Percentiles rank a stretch among this genome's conserved stretches.
Conservation (phyloP, 2,329 filamentous ascomycete genomes). For the Zymoseptoria tritici region DNA sequence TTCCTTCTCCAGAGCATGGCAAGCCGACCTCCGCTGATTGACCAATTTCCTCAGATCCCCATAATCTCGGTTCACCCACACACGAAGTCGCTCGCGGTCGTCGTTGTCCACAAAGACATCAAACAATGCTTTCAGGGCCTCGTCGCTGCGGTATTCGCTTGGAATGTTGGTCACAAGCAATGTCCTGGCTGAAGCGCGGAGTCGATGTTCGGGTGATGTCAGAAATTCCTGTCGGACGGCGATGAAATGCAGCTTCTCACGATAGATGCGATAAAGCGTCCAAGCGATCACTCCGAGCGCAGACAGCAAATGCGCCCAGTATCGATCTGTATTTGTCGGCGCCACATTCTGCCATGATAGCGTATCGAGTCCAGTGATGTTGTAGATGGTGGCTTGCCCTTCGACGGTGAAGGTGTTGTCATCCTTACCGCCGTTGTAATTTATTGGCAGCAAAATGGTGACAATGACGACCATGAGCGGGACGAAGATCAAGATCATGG, state of each 20-base stretch:
- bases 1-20: constrained; percentile 7
- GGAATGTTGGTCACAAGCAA: constrained; percentile 31
- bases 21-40: constrained; percentile 1
- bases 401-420: neutral
- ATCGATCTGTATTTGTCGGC: constrained; percentile 22
- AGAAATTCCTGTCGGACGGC: constrained; percentile 26
- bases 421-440: constrained; percentile 21
- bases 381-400: constrained; percentile 17
- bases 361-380: constrained; percentile 26
- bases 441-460: constrained; percentile 26
- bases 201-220: constrained; percentile 21
- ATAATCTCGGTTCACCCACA: constrained; percentile 29
- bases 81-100: constrained; percentile 8
- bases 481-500: constrained; percentile 21
- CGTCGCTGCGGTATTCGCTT: constrained; percentile 20
- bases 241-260: constrained; percentile 27
- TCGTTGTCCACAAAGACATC: constrained; percentile 25
- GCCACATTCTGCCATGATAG: constrained; percentile 28
- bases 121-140: constrained; percentile 24
- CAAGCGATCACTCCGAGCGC: constrained; percentile 24
- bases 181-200: constrained; percentile 26
- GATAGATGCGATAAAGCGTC: constrained; percentile 26
- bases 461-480: constrained; percentile 24
- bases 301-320: constrained; percentile 29
- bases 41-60: constrained; percentile 12